Evolutionary conservation across 1,139 yeast species (phyloP), one percentile per base, ranked within the genome.

Genomic region (Sugiyamaella japonica): DNA sequence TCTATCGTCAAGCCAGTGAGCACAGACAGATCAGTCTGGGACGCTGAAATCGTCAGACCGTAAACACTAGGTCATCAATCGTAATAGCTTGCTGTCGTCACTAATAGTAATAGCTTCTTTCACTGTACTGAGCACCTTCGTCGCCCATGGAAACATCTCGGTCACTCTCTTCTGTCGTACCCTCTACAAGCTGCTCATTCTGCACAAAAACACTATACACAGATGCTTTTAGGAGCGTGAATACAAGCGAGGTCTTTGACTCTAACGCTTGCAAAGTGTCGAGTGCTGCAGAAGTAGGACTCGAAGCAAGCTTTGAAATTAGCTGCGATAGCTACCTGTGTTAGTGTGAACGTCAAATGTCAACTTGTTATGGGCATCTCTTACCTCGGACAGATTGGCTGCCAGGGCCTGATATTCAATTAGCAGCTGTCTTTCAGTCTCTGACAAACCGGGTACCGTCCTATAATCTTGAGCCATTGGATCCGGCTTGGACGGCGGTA

Each of bases 201-300:
- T 75, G 78, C 52, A 72, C 63, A 59, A 78, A 77, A 51, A 81
- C 71, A 47, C 81, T 76, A 64, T 81, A 82, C 5, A 83, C 85
- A 0, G 85, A 82, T 1, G 85, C 81, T 59, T 80, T 80, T 67
- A 83, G 78, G 45, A 81, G 71, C 3, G 85, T 82, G 59, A 79
- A 79, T n/a, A 82, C 83, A 56, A 82, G 70, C 0, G 83, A 83
- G 31, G 80, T 72, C 58, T 82, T 81, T 63, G 79, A 74, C 64
- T 82, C 86, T 56, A 82, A 69, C 29, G 72, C 73, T 31, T 85
- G 72, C 59, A 82, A 65, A 53, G 78, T 78, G 39, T 77, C 80
- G 36, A 80, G 68, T 44, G 81, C 69, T 47, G 73, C 73, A 38
- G 72, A 65, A 3, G 72, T 67, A 8, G 75, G 53, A 7, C 31